phyloP scores from a whole-genome alignment of 1,284 basidiomycete species.

The Naganishia cerealis region DNA sequence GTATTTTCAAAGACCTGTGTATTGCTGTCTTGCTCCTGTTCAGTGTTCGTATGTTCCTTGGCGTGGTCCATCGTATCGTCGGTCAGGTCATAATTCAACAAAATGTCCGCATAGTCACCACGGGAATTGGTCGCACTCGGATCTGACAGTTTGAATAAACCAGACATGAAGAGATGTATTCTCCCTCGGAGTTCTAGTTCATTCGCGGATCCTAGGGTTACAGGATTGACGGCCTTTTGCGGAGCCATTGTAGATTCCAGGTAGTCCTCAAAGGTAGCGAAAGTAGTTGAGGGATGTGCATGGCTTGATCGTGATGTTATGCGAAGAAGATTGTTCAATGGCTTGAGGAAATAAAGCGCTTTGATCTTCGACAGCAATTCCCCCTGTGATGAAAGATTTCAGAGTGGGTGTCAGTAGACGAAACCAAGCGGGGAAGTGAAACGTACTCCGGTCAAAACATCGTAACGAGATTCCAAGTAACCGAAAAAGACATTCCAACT shows the following conservation, averaged over 20 bases:
- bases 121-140: conserved; percentile 24
- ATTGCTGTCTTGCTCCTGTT: conserved; percentile 2
- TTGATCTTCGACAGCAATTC: conserved; percentile 7
- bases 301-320: conserved; percentile 24
- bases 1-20: background rate
- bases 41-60: background rate
- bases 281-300: conserved; percentile 24
- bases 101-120: conserved; percentile 15
- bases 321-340: conserved; percentile 17
- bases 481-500: conserved; percentile 23
- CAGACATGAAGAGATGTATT: conserved; percentile 26
- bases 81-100: conserved; percentile 2
- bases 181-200: conserved; percentile 26
- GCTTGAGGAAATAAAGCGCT: conserved; percentile 21
- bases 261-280: conserved; percentile 19
- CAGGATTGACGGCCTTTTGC: no score
- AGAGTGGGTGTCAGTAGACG: background rate
- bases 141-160: conserved; percentile 15
- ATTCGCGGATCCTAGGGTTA: background rate
- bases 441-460: conserved; percentile 10
- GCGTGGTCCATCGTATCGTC: background rate
- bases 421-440: background rate
- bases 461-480: conserved; percentile 18
- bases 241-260: conserved; percentile 5
- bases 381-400: background rate